These are phyloP conservation scores for Dendrobium catenatum DNA, from an alignment of 106 monocot species.

Conservation along the genomic window DNA sequence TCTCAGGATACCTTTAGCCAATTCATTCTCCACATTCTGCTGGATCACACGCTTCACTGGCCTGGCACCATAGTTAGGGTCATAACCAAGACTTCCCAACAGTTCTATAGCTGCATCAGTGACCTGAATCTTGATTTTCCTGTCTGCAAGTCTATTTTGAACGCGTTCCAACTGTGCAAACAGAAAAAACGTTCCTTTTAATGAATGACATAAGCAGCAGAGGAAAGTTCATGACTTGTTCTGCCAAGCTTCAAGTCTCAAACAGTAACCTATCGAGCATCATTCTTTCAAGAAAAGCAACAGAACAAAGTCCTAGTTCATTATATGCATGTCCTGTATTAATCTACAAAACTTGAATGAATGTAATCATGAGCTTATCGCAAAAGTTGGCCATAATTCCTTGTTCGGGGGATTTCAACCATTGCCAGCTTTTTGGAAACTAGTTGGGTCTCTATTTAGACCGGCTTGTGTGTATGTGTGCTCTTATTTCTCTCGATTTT, in stretches of 20 bases:
- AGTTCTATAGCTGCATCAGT: constrained; percentile 69
- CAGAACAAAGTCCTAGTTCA: too few species aligned
- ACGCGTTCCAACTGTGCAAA: constrained; percentile 70
- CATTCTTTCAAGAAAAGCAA: too few species aligned
- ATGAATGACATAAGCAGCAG: not conserved
- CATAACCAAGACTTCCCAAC: constrained; percentile 86
- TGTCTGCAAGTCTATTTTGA: constrained; percentile 58
- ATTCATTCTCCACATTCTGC: constrained; percentile 86
- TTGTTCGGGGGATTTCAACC: too few species aligned
- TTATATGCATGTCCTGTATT: too few species aligned
- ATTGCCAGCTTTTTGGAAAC: too few species aligned
- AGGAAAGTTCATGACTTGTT: not conserved
- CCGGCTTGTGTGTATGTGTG: too few species aligned
- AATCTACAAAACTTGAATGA: too few species aligned
- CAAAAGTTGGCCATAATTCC: too few species aligned
- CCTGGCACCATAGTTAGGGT: constrained; percentile 96
- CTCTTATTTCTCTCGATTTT: too few species aligned
- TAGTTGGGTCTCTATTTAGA: too few species aligned
- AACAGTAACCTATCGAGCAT: too few species aligned
- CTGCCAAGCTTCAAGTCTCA: not conserved
- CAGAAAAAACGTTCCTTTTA: not conserved
- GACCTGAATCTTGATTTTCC: constrained; percentile 71
- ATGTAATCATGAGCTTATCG: too few species aligned
- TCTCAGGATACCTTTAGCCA: constrained; percentile 88
- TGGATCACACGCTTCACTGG: constrained; percentile 98